Evolutionary conservation across 805 yeast species (phyloP).

Genomic region (Spathaspora girioi): DNA sequence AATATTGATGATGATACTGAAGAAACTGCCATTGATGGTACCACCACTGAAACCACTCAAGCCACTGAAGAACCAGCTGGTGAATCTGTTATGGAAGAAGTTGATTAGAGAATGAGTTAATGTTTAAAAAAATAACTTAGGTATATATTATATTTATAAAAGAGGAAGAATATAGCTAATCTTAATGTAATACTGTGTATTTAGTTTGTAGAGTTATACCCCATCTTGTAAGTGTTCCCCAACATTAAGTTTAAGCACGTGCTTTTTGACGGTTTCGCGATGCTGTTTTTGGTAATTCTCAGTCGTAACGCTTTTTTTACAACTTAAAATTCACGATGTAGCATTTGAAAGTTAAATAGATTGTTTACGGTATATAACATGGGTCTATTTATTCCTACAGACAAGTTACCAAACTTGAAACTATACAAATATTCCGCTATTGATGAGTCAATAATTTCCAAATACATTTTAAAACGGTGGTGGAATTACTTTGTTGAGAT

Average conservation of each 20-base stretch:
- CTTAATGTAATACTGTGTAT: not conserved
- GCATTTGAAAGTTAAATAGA: not conserved
- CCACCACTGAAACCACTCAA: slow-evolving; percentile 34
- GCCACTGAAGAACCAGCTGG: slow-evolving; percentile 64
- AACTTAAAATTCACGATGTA: not conserved
- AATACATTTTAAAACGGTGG: slow-evolving; percentile 73
- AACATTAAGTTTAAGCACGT: not conserved
- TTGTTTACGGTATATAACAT: slow-evolving; percentile 22
- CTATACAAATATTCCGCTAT: slow-evolving; percentile 68
- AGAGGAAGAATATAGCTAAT: not conserved
- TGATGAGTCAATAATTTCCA: slow-evolving; percentile 77
- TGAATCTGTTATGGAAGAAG: slow-evolving; percentile 99
- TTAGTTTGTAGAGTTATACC: not conserved
- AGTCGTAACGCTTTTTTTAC: not conserved
- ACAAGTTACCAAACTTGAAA: slow-evolving; percentile 49
- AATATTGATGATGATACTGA: slow-evolving; percentile 91
- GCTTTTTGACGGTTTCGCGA: not conserved
- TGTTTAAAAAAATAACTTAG: not conserved
- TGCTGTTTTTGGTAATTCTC: not conserved
- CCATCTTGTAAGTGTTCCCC: not conserved
- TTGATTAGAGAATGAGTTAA: slow-evolving; percentile 55
- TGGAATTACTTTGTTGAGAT: slow-evolving; percentile 70
- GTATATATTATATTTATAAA: not conserved
- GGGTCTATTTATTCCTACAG: slow-evolving; percentile 64
- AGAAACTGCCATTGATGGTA: slow-evolving; percentile 40